Evolutionary conservation across 805 yeast genomes (phyloP).

Genomic region (Candida fluviatilis): DNA sequence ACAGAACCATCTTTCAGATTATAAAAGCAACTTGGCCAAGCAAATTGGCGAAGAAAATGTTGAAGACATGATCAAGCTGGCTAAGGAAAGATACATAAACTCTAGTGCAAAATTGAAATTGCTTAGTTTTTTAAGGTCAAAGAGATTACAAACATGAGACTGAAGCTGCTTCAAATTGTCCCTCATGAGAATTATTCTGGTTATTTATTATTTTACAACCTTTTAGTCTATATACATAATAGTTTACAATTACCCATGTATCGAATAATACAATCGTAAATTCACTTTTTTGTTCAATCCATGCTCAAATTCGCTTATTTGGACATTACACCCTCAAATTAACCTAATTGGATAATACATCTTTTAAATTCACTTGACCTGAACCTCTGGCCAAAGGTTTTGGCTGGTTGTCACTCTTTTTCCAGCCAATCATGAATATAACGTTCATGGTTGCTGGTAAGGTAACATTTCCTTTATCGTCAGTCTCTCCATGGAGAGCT

Average conservation of each 20-base stretch:
- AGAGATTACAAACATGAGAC: too few relatives aligned
- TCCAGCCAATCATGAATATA: constrained; percentile 88
- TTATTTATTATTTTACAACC: not conserved
- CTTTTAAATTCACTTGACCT: constrained; percentile 65
- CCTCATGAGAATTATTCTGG: too few relatives aligned
- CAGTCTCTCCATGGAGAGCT: constrained; percentile 64
- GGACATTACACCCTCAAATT: too few relatives aligned
- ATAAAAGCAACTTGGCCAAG: constrained; percentile 2
- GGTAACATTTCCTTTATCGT: constrained; percentile 37
- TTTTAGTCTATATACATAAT: constrained; percentile 1
- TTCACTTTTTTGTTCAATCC: too few relatives aligned
- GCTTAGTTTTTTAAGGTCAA: not conserved
- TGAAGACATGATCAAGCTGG: constrained; percentile 2
- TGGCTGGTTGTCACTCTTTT: constrained; percentile 64
- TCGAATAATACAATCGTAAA: too few relatives aligned
- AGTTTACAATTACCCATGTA: too few relatives aligned
- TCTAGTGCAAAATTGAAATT: not conserved
- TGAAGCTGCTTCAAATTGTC: too few relatives aligned
- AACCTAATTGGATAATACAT: constrained; percentile 35
- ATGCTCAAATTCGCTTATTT: too few relatives aligned
- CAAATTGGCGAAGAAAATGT: constrained; percentile 5
- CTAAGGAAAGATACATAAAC: not conserved
- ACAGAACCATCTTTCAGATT: not conserved
- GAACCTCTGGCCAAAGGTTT: constrained; percentile 71
- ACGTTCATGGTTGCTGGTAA: constrained; percentile 81